A percentile compares a stretch with the other conserved stretches of the same genome.
Conservation (phyloP, 2,329 filamentous ascomycete species). For the Pseudopyrenochaeta lycopersici region DNA sequence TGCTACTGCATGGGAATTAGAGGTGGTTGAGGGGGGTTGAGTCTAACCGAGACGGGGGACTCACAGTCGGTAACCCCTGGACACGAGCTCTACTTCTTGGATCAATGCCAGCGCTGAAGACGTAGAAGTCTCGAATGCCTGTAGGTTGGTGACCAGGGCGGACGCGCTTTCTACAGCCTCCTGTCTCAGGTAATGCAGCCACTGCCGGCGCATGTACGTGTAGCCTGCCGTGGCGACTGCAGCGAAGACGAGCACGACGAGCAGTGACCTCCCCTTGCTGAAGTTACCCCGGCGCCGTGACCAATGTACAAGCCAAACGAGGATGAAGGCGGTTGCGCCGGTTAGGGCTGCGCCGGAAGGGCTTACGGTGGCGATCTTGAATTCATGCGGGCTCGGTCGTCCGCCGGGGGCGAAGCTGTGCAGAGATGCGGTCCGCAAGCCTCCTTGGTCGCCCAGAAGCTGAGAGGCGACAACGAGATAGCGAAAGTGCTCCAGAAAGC, state of each 20-base stretch:
- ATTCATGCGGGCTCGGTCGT: conserved; percentile 38
- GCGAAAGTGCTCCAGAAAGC: conserved; percentile 90
- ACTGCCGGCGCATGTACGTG: conserved; percentile 78
- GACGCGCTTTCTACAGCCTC: conserved; percentile 76
- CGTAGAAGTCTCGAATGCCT: conserved; percentile 81
- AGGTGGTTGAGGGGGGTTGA: conserved; percentile 15
- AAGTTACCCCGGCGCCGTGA: conserved; percentile 62
- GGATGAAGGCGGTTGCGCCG: conserved; percentile 67
- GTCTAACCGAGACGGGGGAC: conserved; percentile 42
- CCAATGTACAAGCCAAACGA: conserved; percentile 78
- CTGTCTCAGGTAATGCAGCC: conserved; percentile 79
- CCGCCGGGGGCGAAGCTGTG: conserved; percentile 37
- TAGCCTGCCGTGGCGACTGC: conserved; percentile 69
- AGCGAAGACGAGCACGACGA: conserved; percentile 60
- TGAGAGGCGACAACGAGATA: conserved; percentile 94
- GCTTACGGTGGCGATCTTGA: conserved; percentile 60
- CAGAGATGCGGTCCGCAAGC: conserved; percentile 45
- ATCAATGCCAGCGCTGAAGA: conserved; percentile 82
- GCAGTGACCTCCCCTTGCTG: conserved; percentile 64
- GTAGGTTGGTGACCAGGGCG: conserved; percentile 75
- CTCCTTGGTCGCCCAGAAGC: conserved; percentile 72
- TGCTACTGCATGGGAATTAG: conserved; percentile 69
- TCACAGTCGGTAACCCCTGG: conserved; percentile 85
- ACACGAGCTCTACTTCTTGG: conserved; percentile 95
- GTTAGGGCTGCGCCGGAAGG: conserved; percentile 73